phyloP scores from a whole-genome alignment of 371 early-diverging fungal genomes.

The Syncephalastrum sp. region DNA sequence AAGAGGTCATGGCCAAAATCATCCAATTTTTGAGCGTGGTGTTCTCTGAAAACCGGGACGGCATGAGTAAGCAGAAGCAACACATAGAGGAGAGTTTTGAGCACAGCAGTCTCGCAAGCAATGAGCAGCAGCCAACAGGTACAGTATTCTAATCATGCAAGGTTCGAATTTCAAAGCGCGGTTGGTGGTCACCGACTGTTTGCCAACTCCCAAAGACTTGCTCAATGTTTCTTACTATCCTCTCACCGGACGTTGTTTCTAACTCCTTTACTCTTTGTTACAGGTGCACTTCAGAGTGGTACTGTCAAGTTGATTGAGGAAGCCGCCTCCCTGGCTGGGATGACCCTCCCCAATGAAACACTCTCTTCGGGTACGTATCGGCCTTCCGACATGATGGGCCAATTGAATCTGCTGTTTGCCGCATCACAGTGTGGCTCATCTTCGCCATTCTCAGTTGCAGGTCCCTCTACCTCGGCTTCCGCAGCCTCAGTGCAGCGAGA shows the following conservation, averaged over 20 bases:
- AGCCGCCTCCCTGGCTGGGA: constrained; percentile 15
- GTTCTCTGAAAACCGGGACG: constrained; percentile 17
- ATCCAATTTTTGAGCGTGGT: constrained; percentile 65
- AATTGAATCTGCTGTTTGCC: too few species aligned
- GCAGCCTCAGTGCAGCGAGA: too few species aligned
- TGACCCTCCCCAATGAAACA: constrained; percentile 1
- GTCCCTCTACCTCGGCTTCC: too few species aligned
- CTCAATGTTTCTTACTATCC: not conserved
- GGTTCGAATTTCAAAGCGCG: too few species aligned
- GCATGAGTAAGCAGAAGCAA: constrained; percentile 13
- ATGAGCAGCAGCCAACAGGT: too few species aligned
- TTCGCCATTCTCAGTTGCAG: too few species aligned
- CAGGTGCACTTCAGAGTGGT: not conserved
- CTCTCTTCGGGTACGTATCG: too few species aligned
- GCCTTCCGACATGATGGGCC: too few species aligned
- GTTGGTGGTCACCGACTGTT: not conserved
- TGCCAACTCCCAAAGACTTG: constrained; percentile 1
- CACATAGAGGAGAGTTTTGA: not conserved
- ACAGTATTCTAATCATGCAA: too few species aligned
- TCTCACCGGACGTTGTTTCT: not conserved
- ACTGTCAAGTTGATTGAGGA: constrained; percentile 14
- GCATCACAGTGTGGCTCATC: too few species aligned
- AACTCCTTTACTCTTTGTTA: not conserved
- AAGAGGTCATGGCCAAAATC: constrained; percentile 85
- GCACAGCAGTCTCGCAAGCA: too few species aligned